Evolutionary conservation across 352 stramenopile genomes (phyloP).

Genomic region (Peronospora belbahrii): DNA sequence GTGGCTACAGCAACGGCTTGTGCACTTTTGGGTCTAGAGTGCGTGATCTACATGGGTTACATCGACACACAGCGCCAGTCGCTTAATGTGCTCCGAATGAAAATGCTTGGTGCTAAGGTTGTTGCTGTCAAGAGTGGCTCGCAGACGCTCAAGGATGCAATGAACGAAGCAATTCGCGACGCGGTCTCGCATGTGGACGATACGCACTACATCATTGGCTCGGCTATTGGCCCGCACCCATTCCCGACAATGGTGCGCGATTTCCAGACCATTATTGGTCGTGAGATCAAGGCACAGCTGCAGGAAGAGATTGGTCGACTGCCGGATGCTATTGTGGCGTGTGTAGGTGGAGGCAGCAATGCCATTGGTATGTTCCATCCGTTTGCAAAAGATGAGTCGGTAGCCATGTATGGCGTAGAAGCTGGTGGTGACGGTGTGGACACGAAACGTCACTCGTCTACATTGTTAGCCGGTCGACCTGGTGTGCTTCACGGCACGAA

Average conservation of each 20-base stretch:
- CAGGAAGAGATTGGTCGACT: conserved; percentile 92
- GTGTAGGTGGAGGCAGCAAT: conserved; percentile 96
- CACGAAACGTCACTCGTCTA: conserved; percentile 90
- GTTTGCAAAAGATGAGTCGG: conserved; percentile 91
- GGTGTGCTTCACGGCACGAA: conserved; percentile 96
- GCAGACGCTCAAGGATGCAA: conserved; percentile 96
- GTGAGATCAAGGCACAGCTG: conserved; percentile 91
- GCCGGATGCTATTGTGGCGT: conserved; percentile 94
- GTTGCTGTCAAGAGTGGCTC: conserved; percentile 95
- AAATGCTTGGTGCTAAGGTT: conserved; percentile 98
- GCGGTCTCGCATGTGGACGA: conserved; percentile 98
- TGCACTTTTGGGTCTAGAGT: conserved; percentile 93
- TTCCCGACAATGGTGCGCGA: conserved; percentile 98
- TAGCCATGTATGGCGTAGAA: conserved; percentile 95
- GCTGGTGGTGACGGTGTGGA: conserved; percentile 91
- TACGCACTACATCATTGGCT: conserved; percentile 99
- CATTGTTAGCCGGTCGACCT: conserved; percentile 88
- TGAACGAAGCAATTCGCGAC: conserved; percentile 98
- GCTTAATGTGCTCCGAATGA: conserved; percentile 99
- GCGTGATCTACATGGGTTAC: conserved; percentile 98
- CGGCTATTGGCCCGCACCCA: conserved; percentile 94
- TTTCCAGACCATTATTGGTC: conserved; percentile 95
- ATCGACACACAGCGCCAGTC: conserved; percentile 96
- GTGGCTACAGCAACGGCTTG: conserved; percentile 96
- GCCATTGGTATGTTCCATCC: conserved; percentile 98